Evolutionary conservation across 208 protist species (phyloP).

Genomic region (Trypanosoma caninum): DNA sequence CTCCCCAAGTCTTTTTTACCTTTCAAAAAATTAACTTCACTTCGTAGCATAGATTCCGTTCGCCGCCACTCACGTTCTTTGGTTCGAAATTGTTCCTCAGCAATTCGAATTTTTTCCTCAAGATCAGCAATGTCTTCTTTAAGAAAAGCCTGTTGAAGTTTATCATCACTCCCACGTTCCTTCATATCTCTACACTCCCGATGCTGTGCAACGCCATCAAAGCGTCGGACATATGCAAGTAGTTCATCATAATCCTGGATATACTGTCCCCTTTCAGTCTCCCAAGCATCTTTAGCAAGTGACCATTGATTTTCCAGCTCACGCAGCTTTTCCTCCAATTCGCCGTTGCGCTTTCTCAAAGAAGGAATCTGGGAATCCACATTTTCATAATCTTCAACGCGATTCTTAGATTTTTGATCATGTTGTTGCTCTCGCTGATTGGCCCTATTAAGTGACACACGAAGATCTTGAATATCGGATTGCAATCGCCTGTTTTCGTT

Average conservation of each 20-base stretch:
- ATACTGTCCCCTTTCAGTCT: conserved; percentile 52
- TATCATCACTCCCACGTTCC: conserved; percentile 15
- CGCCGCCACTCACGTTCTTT: conserved; percentile 68
- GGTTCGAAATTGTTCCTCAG: conserved; percentile 44
- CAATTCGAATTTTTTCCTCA: conserved; percentile 56
- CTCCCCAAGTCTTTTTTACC: conserved; percentile 15
- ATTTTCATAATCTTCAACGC: conserved; percentile 34
- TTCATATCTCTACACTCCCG: conserved; percentile 23
- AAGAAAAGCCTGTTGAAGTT: conserved; percentile 51
- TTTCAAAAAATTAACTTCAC: conserved; percentile 34
- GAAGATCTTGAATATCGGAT: conserved; percentile 25
- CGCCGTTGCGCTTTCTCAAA: conserved; percentile 27
- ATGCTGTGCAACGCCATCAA: conserved; percentile 20
- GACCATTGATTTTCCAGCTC: conserved; percentile 50
- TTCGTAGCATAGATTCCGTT: conserved; percentile 33
- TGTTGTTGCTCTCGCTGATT: conserved; percentile 59
- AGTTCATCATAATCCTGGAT: conserved; percentile 51
- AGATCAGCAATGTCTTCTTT: conserved; percentile 72
- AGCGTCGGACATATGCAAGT: conserved; percentile 24
- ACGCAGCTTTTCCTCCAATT: conserved; percentile 42
- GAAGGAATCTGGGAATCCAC: conserved; percentile 21
- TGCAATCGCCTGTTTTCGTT: conserved; percentile 50
- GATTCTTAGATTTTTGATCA: conserved; percentile 69
- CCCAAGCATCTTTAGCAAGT: conserved; percentile 41
- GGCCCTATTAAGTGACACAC: conserved; percentile 27